Conservation (phyloP, 305 asterid species). For the Fraxinus paxiana region DNA sequence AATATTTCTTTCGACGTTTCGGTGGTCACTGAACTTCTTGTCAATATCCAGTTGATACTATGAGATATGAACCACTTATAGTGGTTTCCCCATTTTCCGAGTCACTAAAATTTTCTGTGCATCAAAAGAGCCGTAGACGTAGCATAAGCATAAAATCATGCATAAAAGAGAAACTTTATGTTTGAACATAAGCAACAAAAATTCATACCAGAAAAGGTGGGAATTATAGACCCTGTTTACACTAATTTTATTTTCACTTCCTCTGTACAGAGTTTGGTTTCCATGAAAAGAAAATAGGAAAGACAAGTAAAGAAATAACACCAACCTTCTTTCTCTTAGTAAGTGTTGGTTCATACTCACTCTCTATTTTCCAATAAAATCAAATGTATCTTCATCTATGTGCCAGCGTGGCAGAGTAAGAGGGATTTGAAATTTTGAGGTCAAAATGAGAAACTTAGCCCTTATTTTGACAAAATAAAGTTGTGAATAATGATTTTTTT, state of each 20-base stretch:
- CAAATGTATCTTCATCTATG: background rate
- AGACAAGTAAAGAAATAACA: conserved; percentile 1
- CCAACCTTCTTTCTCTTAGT: background rate
- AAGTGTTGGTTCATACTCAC: background rate
- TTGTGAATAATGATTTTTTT: background rate
- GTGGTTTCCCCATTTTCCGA: conserved; percentile 10
- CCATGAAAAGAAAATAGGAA: background rate
- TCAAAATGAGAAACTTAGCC: background rate
- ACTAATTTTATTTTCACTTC: background rate
- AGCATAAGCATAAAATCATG: conserved; percentile 1
- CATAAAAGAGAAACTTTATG: background rate
- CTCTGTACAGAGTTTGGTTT: conserved; percentile 1
- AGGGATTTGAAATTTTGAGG: conserved; percentile 4
- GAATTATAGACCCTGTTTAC: background rate
- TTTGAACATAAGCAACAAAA: background rate
- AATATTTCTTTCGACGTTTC: background rate
- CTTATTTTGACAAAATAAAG: background rate
- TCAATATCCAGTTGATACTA: background rate
- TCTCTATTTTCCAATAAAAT: background rate
- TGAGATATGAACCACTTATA: background rate
- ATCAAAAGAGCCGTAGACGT: background rate
- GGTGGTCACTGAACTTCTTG: background rate
- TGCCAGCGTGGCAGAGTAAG: background rate
- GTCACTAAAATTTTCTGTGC: conserved; percentile 1
- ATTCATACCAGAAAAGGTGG: background rate